These are phyloP conservation scores for Gomphus bonarii DNA, from an alignment of 1,284 basidiomycete genomes.

Conservation along the genomic window DNA sequence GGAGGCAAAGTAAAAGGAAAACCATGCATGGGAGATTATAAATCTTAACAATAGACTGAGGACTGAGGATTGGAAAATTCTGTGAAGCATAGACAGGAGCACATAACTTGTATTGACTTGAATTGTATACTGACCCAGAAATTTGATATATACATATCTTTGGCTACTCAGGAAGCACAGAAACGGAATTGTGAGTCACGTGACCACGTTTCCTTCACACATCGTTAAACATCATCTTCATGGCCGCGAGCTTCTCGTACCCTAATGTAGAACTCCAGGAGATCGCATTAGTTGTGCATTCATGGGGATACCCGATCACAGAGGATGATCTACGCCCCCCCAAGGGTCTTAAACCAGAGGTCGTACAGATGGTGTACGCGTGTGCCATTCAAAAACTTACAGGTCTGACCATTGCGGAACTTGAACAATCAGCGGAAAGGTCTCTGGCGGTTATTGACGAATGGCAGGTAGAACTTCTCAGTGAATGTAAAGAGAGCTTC, in stretches of 20 bases:
- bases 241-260: constrained; percentile 3
- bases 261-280: constrained; percentile 5
- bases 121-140: too few relatives aligned
- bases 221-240: neutral
- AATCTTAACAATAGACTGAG: too few relatives aligned
- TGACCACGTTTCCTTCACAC: too few relatives aligned
- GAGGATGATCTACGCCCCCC: constrained; percentile 7
- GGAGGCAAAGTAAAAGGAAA: too few relatives aligned
- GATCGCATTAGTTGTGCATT: constrained; percentile 5
- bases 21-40: too few relatives aligned
- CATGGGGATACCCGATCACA: constrained; percentile 1
- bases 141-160: too few relatives aligned
- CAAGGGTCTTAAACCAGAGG: constrained; percentile 31
- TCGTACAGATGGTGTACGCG: constrained; percentile 57
- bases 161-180: too few relatives aligned
- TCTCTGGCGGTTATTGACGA: constrained; percentile 41
- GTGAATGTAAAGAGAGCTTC: neutral
- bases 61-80: too few relatives aligned
- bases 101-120: too few relatives aligned
- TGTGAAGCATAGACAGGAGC: too few relatives aligned
- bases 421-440: constrained; percentile 50
- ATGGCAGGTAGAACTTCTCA: constrained; percentile 32
- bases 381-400: constrained; percentile 66
- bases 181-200: too few relatives aligned
- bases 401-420: constrained; percentile 44